Evolutionary conservation across 352 stramenopile species (phyloP).

Genomic region (Pythium monospermum): DNA sequence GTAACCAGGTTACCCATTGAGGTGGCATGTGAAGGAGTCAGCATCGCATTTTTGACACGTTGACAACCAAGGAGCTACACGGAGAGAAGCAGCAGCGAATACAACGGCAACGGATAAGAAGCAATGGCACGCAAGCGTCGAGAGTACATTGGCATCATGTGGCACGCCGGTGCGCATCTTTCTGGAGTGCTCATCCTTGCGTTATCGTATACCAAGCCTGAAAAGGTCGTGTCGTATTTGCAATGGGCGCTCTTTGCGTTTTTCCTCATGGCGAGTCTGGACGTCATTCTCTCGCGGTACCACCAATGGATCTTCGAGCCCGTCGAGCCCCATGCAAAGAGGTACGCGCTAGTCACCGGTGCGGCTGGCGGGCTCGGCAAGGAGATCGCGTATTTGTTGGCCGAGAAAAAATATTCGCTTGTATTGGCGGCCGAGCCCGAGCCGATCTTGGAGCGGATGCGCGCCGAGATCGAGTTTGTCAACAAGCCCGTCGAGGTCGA

Average conservation of each 20-base stretch:
- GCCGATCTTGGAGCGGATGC: conserved; percentile 61
- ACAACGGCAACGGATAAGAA: too few species aligned
- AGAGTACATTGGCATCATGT: conserved; percentile 17
- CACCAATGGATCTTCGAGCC: conserved; percentile 59
- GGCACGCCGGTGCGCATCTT: conserved; percentile 26
- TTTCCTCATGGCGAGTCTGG: conserved; percentile 45
- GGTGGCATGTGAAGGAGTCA: too few species aligned
- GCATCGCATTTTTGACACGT: too few species aligned
- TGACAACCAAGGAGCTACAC: too few species aligned
- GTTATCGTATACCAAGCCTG: conserved; percentile 36
- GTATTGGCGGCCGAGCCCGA: conserved; percentile 59
- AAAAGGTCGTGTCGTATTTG: conserved; percentile 31
- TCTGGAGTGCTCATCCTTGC: conserved; percentile 45
- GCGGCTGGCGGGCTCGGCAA: conserved; percentile 65
- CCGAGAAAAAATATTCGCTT: conserved; percentile 76
- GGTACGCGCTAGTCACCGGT: conserved; percentile 68
- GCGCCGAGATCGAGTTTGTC: conserved; percentile 67
- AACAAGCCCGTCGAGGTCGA: conserved; percentile 52
- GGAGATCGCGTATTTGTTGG: conserved; percentile 77
- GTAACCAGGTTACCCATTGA: conserved; percentile 13
- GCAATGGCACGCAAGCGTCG: conserved; percentile 17
- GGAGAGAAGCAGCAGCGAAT: too few species aligned
- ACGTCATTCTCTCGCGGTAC: conserved; percentile 60
- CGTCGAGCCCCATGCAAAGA: conserved; percentile 40
- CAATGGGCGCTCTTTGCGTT: conserved; percentile 47